A percentile compares a stretch with the other conserved stretches of the same genome.
Evolutionary conservation across 2,329 filamentous ascomycete species (phyloP).

Genomic region (Exophiala oligosperma): DNA sequence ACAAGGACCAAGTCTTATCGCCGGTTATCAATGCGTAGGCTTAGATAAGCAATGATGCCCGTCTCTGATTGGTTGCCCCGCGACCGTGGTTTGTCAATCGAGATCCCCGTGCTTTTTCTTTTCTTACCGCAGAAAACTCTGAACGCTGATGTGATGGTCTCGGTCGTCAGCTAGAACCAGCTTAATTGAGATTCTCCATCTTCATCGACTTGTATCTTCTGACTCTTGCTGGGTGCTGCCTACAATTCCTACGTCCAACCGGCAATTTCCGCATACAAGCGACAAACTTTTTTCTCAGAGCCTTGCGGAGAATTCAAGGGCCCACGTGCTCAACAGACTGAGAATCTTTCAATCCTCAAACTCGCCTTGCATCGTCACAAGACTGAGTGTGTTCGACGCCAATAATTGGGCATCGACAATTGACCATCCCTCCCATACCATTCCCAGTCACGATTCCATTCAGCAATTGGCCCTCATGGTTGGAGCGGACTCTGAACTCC

Average conservation of each 20-base stretch:
- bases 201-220: background rate
- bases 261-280: constrained; percentile 18
- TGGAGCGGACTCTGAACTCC: constrained; percentile 10
- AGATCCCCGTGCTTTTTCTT: constrained; percentile 1
- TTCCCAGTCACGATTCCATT: background rate
- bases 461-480: constrained; percentile 16
- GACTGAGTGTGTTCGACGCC: background rate
- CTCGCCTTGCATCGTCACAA: background rate
- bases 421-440: background rate
- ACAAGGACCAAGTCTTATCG: too few species aligned
- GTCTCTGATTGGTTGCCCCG: constrained; percentile 18
- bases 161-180: background rate
- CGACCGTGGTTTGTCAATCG: constrained; percentile 3
- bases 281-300: constrained; percentile 15
- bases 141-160: constrained; percentile 9
- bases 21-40: constrained; percentile 9
- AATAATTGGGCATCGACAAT: background rate
- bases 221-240: background rate
- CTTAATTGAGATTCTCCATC: background rate
- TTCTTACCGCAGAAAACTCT: background rate
- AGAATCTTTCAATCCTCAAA: constrained; percentile 3
- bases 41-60: constrained; percentile 17
- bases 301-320: constrained; percentile 11
- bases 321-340: constrained; percentile 5
- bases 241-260: constrained; percentile 4